Percentiles rank a stretch among this genome's conserved stretches.
These are phyloP conservation scores for Dipodascus geniculatus DNA, from an alignment of 805 yeast species.

Conservation along the genomic window DNA sequence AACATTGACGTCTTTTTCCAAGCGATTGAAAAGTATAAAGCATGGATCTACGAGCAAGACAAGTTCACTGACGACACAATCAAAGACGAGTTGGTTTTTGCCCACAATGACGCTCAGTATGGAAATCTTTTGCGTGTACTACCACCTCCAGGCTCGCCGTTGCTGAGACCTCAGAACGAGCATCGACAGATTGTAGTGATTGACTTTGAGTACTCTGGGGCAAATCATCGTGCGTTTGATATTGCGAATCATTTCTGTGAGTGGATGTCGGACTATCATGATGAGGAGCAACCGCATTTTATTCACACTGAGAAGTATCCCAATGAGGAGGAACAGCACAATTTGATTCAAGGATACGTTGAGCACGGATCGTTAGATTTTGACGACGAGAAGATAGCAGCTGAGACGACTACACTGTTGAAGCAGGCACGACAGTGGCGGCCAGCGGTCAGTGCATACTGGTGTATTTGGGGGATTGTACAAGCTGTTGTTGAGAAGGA, in stretches of 20 bases:
- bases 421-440: conserved; percentile 71
- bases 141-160: conserved; percentile 40
- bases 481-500: conserved; percentile 47
- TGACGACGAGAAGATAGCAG: conserved; percentile 30
- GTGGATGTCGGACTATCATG: conserved; percentile 93
- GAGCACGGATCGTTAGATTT: conserved; percentile 31
- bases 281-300: conserved; percentile 41
- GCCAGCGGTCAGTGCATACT: conserved; percentile 60
- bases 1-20: conserved; percentile 31
- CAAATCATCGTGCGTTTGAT: conserved; percentile 81
- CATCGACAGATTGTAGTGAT: conserved; percentile 74
- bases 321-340: conserved; percentile 49
- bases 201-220: conserved; percentile 92
- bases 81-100: conserved; percentile 51
- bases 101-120: conserved; percentile 95
- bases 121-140: conserved; percentile 70
- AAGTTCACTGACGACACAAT: conserved; percentile 28
- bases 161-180: conserved; percentile 35
- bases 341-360: conserved; percentile 67
- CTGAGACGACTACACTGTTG: conserved; percentile 39
- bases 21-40: conserved; percentile 40
- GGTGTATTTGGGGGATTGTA: conserved; percentile 90
- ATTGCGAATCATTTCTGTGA: conserved; percentile 89
- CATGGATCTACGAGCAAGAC: conserved; percentile 49
- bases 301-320: conserved; percentile 57